Evolutionary conservation across 225 moss, liverwort and hornwort genomes (phyloP), one percentile per base, ranked within the genome.

Genomic region (Physcomitrellopsis africana): DNA sequence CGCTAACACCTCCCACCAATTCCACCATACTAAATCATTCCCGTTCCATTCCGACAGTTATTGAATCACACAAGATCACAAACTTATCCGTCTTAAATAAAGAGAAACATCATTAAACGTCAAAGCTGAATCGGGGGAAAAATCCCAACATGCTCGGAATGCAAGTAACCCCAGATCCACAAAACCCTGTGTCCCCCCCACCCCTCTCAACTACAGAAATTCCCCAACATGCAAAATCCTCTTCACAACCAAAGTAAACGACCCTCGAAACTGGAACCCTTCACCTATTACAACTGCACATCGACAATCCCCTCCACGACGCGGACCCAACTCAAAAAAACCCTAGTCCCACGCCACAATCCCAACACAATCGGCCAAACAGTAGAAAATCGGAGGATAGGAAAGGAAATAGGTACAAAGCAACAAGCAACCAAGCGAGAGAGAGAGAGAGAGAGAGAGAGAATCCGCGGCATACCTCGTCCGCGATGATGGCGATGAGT

Each of bases 401-500:
- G 11, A 49, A 0, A 11, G 13, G 15, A 49, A 15, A 5, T 5
- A 49, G 49, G 10, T 11, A 7, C 32, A 37, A 7, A 37, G 32
- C 32, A 37, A 37, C 4, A 37, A 37, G 32, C 32, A 2, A 37
- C 32, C 32, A 0, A 37, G 2, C 4, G 32, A 49, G 49, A 3
- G 15, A 49, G 15, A 49, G 48, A 10, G 26, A 12, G 41, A 41
- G 54, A 8, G 47, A 42, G 43, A 14, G 51, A 19, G 47, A 23
- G 56, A 57, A 10, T 8, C 10, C 23, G 56, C 1, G 4, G 1
- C 67, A 51, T 15, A 94, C 94, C 92, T 94, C 94, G 77, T 94
- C 94, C 48, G 92, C 94, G 43, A 94, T 94, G 59, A 94, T 16
- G 37, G 89, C 94, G 51, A 94, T 94, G 37, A 94, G 77, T 15